Conservation (phyloP, 1,284 basidiomycete species). For the Leccinum pallidistipes region DNA sequence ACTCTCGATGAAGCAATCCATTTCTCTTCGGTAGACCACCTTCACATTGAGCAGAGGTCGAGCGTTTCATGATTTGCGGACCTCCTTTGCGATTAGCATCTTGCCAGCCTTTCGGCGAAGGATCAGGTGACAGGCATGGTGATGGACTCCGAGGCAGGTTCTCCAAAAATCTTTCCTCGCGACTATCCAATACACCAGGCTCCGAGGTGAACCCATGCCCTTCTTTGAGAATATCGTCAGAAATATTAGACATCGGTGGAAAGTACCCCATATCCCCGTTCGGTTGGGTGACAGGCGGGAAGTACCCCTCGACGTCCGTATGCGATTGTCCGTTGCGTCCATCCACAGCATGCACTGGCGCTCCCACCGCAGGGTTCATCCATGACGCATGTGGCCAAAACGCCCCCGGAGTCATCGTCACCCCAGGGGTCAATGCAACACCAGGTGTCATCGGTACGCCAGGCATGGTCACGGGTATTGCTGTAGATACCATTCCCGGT, state of each 20-base stretch:
- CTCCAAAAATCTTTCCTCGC: constrained; percentile 8
- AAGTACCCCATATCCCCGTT: constrained; percentile 37
- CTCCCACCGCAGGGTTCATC: constrained; percentile 69
- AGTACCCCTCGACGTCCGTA: constrained; percentile 39
- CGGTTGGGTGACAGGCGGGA: constrained; percentile 38
- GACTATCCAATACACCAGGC: constrained; percentile 4
- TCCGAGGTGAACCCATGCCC: constrained; percentile 11
- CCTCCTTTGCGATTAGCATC: constrained; percentile 15
- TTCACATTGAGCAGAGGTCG: constrained; percentile 31
- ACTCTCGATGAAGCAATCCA: constrained; percentile 33
- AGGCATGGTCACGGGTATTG: constrained; percentile 23
- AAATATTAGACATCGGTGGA: constrained; percentile 43
- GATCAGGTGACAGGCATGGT: constrained; percentile 12
- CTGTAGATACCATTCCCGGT: constrained; percentile 24
- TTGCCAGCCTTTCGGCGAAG: constrained; percentile 10
- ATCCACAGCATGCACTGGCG: constrained; percentile 47
- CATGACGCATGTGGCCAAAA: constrained; percentile 61
- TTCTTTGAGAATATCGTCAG: constrained; percentile 43
- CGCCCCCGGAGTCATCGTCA: constrained; percentile 69
- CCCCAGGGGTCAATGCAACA: constrained; percentile 64
- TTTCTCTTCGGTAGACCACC: constrained; percentile 31
- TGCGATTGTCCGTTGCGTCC: constrained; percentile 16
- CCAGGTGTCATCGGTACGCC: constrained; percentile 58
- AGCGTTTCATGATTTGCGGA: constrained; percentile 29
- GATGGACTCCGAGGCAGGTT: constrained; percentile 11